Base-by-base conservation (phyloP, 78 protist genomes). In the Emiliania huxleyi region DNA sequence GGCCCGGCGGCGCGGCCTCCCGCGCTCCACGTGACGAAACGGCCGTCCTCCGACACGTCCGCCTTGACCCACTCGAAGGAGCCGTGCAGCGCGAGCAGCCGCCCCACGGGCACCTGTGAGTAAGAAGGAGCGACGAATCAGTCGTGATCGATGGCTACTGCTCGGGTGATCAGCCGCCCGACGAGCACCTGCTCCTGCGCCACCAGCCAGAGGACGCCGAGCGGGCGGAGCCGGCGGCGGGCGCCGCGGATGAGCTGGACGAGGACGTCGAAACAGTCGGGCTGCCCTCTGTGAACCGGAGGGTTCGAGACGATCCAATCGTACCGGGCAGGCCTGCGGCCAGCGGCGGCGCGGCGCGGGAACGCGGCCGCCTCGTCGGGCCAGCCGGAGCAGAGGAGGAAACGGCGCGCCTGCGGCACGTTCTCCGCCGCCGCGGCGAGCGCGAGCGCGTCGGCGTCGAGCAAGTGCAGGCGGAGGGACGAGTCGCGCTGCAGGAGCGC, bases 401-500 rank as follows among this genome's bases (percentile, higher is more conserved):
- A 2, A 18, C 48, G 38, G 29, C 3, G 2, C 35, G 89, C 56
- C 35, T 1, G 2, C 11, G 56, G 89, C 89, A 81, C 89, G 89
- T 81, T 81, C 56, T 26, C 18, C 19, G 56, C 56, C 56, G 89
- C 89, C 15, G 89, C 89, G 40, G 0, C 55, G 40, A 81, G 4
- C 12, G 89, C 89, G 42, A 40, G 18, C 40, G 89, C 89, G 56
- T 81, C 89, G 49, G 89, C 89, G 56, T 81, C 89, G 89, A 44
- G 48, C 56, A 81, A 15, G 15, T 44, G 37, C 23, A 81, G 56
- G 23, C 38, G 37, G 4, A 43, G 26, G 52, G 4, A 1, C 6
- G 15, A 19, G 37, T 21, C 49, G 38, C 37, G 0, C 33, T 6
- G 2, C 35, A 29, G 4, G 56, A 81, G 49, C 38, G 89, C 89